Evolutionary conservation across 768 basidiomycete species (phyloP).

Genomic region (Cyclocybe aegerita): DNA sequence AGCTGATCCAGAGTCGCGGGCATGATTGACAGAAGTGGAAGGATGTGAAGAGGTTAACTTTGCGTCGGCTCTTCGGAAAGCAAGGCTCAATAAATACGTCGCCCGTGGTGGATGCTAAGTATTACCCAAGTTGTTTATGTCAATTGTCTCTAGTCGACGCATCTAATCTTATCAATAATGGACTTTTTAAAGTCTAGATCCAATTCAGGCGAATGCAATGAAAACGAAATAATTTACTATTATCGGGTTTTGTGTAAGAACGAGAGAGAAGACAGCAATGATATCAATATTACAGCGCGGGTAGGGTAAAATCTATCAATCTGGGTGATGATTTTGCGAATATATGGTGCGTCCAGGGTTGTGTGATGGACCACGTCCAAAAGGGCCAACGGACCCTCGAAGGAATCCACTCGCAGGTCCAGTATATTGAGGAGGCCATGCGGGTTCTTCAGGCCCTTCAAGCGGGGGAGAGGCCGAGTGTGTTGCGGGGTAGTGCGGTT

Average conservation of each 20-base stretch:
- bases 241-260: no score
- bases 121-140: no score
- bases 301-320: slow-evolving; percentile 18
- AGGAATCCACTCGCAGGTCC: slow-evolving; percentile 53
- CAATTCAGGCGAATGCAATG: neutral
- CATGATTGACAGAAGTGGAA: neutral
- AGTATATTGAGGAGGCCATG: slow-evolving; percentile 37
- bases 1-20: slow-evolving; percentile 29
- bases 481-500: slow-evolving; percentile 17
- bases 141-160: no score
- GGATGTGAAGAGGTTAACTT: neutral
- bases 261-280: no score
- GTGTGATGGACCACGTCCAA: slow-evolving; percentile 35
- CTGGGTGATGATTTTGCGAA: slow-evolving; percentile 45
- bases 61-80: neutral
- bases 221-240: neutral
- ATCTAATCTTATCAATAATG: no score
- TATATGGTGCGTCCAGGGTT: slow-evolving; percentile 67
- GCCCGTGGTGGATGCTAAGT: no score
- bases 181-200: neutral
- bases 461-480: slow-evolving; percentile 24
- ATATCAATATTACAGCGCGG: no score
- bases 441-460: slow-evolving; percentile 15
- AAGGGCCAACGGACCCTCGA: slow-evolving; percentile 40
- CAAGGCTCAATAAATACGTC: no score